Evolutionary conservation across 768 basidiomycete genomes (phyloP), one percentile per base, ranked within the genome.

Genomic region (Hebeloma cylindrosporum): DNA sequence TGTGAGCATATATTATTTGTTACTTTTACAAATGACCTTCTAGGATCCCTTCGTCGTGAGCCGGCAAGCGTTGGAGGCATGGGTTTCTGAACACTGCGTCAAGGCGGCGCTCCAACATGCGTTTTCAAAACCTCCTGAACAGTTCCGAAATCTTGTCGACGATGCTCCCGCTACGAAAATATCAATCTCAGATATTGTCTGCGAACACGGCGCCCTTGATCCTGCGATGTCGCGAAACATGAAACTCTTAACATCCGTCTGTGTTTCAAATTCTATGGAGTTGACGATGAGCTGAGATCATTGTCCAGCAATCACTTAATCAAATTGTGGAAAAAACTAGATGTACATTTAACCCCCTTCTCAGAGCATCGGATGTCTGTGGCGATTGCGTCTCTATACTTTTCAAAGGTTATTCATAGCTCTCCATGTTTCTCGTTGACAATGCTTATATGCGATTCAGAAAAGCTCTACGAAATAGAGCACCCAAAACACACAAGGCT

Each of bases 211-310:
- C 3, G 60, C 53, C 16, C 69, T 90, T 27, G 74, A 88, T 62
- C 88, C 88, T 8, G 54, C 53, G 17, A 82, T 79, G 58, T 73
- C 76, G 3, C 53, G 58, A 32, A 65, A 76, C 50, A 84, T 92
- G 79, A 92, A 90, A 57, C 74, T 82, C 37, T 74, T 93, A 30
- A 73, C 67, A 18, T 61, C 67, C 58, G 86, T 87, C 35, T 30
- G 60, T 53, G 7, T 20, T 37, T 23, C 26, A 17, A 8, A n/a
- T 38, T 31, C 28, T 20, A 27, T 23, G 35, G 11, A 32, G 11
- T 9, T 40, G n/a, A 41, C 42, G 33, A 29, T 34, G 27, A 37
- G 51, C 41, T 29, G 47, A 43, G 18, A 17, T 3, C 29, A n/a
- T 26, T 34, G n/a, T 47, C 36, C 41, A 83, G 82, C 52, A 58